phyloP scores from a whole-genome alignment of 441 rosid genomes.

The Adansonia rubrostipa region DNA sequence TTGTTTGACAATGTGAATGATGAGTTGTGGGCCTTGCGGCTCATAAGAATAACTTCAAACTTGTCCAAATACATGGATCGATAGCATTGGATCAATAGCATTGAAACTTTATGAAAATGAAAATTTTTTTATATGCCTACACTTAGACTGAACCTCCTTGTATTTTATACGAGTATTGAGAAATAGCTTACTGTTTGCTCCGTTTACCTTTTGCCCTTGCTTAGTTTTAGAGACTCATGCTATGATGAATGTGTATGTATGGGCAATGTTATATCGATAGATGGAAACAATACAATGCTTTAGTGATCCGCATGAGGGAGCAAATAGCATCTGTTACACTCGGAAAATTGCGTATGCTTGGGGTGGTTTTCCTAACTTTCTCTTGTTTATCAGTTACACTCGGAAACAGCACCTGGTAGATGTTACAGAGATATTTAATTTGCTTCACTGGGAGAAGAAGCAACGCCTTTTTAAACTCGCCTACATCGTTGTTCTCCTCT shows the following conservation, averaged over 20 bases:
- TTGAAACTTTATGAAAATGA: neutral
- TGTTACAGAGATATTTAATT: constrained; percentile 94
- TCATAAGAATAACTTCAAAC: neutral
- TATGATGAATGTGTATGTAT: neutral
- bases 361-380: neutral
- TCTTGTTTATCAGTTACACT: constrained; percentile 54
- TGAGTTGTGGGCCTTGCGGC: neutral
- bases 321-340: neutral
- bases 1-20: neutral
- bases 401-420: constrained; percentile 70
- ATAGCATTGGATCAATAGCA: neutral
- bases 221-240: neutral
- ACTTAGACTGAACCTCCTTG: neutral
- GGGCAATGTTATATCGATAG: neutral
- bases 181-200: constrained; percentile 1
- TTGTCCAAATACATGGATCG: neutral
- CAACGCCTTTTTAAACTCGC: constrained; percentile 82
- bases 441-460: constrained; percentile 89
- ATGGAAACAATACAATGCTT: constrained; percentile 11
- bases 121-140: neutral
- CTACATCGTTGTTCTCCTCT: constrained; percentile 67
- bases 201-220: neutral
- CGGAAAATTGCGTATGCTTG: neutral
- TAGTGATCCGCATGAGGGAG: neutral
- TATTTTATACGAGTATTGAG: neutral